Evolutionary conservation across 352 stramenopile genomes (phyloP).

Genomic region (Albugo candida): DNA sequence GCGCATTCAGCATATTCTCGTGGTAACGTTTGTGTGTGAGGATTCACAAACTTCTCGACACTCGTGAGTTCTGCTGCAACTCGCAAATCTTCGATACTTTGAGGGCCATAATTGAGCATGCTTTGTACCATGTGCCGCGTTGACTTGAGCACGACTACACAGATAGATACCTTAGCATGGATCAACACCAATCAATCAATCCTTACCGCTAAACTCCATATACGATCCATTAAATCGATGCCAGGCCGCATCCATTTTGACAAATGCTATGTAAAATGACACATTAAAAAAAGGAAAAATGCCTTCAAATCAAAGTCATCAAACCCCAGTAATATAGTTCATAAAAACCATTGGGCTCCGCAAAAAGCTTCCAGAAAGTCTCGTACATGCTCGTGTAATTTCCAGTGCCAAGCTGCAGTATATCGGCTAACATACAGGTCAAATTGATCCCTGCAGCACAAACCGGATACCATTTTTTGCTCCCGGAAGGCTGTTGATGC

Average conservation of each 20-base stretch:
- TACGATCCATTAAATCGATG: slow-evolving; percentile 59
- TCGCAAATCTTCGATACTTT: slow-evolving; percentile 30
- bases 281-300: background rate
- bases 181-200: too few relatives aligned
- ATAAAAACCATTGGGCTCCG: slow-evolving; percentile 70
- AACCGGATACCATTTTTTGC: slow-evolving; percentile 58
- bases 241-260: slow-evolving; percentile 75
- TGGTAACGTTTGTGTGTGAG: too few relatives aligned
- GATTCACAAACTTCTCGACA: slow-evolving; percentile 42
- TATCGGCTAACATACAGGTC: slow-evolving; percentile 51
- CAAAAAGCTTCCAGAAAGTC: slow-evolving; percentile 52
- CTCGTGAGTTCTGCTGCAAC: slow-evolving; percentile 31
- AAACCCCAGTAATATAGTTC: slow-evolving; percentile 48
- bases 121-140: slow-evolving; percentile 31
- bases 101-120: slow-evolving; percentile 35
- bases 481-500: slow-evolving; percentile 21
- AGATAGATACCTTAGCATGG: too few relatives aligned
- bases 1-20: too few relatives aligned
- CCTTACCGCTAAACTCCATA: slow-evolving; percentile 70
- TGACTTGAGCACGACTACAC: slow-evolving; percentile 56
- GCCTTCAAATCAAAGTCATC: background rate
- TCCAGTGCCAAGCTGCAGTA: slow-evolving; percentile 46
- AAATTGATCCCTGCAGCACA: slow-evolving; percentile 72
- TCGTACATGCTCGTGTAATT: slow-evolving; percentile 19
- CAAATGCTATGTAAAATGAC: slow-evolving; percentile 21